phyloP scores from a whole-genome alignment of 2,329 filamentous ascomycete genomes.

The Trichoderma atrobrunneum region DNA sequence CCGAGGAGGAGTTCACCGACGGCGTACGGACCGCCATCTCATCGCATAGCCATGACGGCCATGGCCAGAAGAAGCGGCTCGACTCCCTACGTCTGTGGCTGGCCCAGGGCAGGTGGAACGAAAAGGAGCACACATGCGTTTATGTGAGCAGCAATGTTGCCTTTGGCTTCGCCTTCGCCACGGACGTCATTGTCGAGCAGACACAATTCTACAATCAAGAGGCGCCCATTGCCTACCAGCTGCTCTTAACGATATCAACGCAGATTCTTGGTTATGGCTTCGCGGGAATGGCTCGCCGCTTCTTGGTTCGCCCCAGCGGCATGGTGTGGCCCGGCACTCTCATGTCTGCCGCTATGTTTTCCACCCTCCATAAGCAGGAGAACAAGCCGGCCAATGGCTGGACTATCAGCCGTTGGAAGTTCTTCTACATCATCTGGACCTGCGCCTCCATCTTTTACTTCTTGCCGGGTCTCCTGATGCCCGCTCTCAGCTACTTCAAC shows the following conservation, averaged over 20 bases:
- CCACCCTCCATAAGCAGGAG: slow-evolving; percentile 78
- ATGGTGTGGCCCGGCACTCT: slow-evolving; percentile 92
- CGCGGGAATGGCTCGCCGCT: slow-evolving; percentile 75
- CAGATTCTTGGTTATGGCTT: slow-evolving; percentile 86
- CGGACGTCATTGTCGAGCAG: slow-evolving; percentile 87
- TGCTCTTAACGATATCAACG: slow-evolving; percentile 79
- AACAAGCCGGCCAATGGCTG: slow-evolving; percentile 80
- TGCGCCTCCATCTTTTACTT: slow-evolving; percentile 80
- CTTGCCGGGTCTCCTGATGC: slow-evolving; percentile 76
- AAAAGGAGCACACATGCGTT: slow-evolving; percentile 84
- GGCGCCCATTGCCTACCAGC: slow-evolving; percentile 71
- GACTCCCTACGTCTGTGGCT: slow-evolving; percentile 63
- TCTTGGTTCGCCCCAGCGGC: slow-evolving; percentile 77
- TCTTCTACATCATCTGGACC: slow-evolving; percentile 73
- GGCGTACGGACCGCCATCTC: slow-evolving; percentile 40
- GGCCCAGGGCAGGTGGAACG: slow-evolving; percentile 78
- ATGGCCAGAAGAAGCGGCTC: not conserved
- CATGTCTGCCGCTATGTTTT: slow-evolving; percentile 87
- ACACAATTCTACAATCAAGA: slow-evolving; percentile 86
- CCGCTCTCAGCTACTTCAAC: slow-evolving; percentile 84
- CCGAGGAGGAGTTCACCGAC: slow-evolving; percentile 47
- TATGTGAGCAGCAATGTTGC: slow-evolving; percentile 89
- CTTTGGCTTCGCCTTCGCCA: slow-evolving; percentile 85
- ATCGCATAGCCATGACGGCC: slow-evolving; percentile 5
- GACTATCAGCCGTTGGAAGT: slow-evolving; percentile 78